Evolutionary conservation across 768 basidiomycete species (phyloP).

Genomic region (Mycena indigotica): DNA sequence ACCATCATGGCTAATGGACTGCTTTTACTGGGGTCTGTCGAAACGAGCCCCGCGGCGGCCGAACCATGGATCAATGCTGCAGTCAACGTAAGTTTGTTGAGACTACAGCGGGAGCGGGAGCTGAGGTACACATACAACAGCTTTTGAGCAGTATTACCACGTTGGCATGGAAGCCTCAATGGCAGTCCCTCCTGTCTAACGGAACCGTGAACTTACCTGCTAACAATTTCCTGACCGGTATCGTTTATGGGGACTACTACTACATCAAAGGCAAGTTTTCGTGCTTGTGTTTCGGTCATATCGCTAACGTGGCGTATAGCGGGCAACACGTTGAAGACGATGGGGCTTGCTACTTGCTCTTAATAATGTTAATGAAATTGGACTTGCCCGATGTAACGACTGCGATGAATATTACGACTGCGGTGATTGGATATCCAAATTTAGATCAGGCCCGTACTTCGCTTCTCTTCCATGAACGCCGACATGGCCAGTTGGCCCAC

Average conservation of each 20-base stretch:
- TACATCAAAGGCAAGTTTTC: conserved; percentile 40
- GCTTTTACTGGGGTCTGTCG: conserved; percentile 53
- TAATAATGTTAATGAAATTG: not conserved
- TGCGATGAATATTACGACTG: not conserved
- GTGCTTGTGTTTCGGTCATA: no score
- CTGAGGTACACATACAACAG: conserved; percentile 31
- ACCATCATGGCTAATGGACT: conserved; percentile 63
- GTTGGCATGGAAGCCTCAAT: conserved; percentile 59
- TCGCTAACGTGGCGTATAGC: conserved; percentile 24
- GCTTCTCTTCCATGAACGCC: not conserved
- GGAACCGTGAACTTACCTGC: conserved; percentile 64
- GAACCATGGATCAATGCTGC: conserved; percentile 52
- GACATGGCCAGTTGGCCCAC: conserved; percentile 18
- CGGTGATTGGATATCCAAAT: not conserved
- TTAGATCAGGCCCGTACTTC: not conserved
- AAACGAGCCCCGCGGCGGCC: conserved; percentile 35
- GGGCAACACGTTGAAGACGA: conserved; percentile 52
- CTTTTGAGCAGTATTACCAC: conserved; percentile 50
- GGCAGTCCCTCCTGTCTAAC: conserved; percentile 67
- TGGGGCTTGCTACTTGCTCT: conserved; percentile 45
- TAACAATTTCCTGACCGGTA: conserved; percentile 61
- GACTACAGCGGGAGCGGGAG: not conserved
- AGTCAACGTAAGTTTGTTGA: conserved; percentile 40
- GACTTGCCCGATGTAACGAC: not conserved
- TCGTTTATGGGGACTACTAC: conserved; percentile 66